Base-by-base conservation (phyloP, 768 basidiomycete genomes). In the Antrodiella citrinella region DNA sequence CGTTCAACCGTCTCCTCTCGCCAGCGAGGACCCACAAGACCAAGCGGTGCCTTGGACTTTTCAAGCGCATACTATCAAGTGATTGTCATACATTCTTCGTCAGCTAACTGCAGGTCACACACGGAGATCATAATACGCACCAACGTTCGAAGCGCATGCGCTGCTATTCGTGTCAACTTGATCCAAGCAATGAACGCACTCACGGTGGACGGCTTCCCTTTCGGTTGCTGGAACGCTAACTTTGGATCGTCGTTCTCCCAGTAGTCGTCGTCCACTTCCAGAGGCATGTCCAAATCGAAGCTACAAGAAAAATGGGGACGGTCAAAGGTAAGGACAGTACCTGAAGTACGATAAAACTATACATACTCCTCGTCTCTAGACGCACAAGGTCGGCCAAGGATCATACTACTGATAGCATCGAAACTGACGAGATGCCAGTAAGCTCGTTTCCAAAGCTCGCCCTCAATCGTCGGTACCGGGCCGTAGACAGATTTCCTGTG, bases 381-480 rank as follows among this genome's bases (percentile, higher is more conserved):
- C 1, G 75, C 75, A 57, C 80, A 76, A 1, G 82, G 79, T 12
- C 87, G 71, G 0, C 88, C 88, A 15, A 81, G 69, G 12, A 67
- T 63, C 0, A 70, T 62, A 45, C 77, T 76, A 2, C 67, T 41
- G n/a, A 66, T 53, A 22, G 75, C 61, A 56, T 82, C 79, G 18
- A 76, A 57, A 11, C 23, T 18, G 22, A 77, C 54, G 9, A 78
- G 65, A 2, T 70, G 67, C 77, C 78, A 89, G 60, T 90, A 88
- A 0, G 81, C 81, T 22, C 90, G 78, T 61, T 86, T 89, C 78
- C 84, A 88, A 13, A 86, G 69, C 55, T 91, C 86, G 30, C 80
- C 76, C 40, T 86, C 81, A 47, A 74, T 54, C 57, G 67, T 73
- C 4, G 75, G 69, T 53, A 61, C 65, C 4, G 61, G 57, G 2